Percentiles rank a stretch among this genome's conserved stretches.
Evolutionary conservation across 2,329 filamentous ascomycete species (phyloP).

Genomic region (Alternaria gaisen): DNA sequence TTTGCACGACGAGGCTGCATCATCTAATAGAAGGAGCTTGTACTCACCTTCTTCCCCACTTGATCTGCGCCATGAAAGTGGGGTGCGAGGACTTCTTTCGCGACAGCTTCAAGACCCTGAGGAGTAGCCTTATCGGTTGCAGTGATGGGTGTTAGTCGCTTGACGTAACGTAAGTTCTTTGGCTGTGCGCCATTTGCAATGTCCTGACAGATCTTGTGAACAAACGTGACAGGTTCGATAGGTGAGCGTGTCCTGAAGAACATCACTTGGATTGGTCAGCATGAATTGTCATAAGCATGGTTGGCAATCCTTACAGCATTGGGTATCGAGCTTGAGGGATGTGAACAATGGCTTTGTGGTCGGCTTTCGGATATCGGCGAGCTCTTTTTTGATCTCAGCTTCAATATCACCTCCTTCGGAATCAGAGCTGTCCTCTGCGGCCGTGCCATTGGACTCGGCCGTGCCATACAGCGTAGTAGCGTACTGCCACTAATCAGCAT

Average conservation of each 20-base stretch:
- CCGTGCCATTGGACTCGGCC: slow-evolving; percentile 49
- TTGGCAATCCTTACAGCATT: slow-evolving; percentile 58
- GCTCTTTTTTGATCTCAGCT: slow-evolving; percentile 73
- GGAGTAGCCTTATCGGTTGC: slow-evolving; percentile 72
- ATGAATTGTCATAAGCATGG: not conserved
- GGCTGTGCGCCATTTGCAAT: slow-evolving; percentile 60
- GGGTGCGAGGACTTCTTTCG: slow-evolving; percentile 67
- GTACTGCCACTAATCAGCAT: slow-evolving; percentile 66
- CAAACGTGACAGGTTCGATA: slow-evolving; percentile 68
- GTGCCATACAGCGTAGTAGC: slow-evolving; percentile 64
- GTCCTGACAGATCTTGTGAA: slow-evolving; percentile 66
- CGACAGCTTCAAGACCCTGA: slow-evolving; percentile 72
- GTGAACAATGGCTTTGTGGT: slow-evolving; percentile 60
- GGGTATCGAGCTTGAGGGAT: slow-evolving; percentile 63
- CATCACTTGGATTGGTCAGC: slow-evolving; percentile 55
- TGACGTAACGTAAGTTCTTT: slow-evolving; percentile 66
- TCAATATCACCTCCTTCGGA: slow-evolving; percentile 69
- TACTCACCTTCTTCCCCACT: slow-evolving; percentile 61
- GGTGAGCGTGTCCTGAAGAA: slow-evolving; percentile 67
- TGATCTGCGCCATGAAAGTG: slow-evolving; percentile 67
- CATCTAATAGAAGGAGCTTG: slow-evolving; percentile 14
- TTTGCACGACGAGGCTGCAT: slow-evolving; percentile 16
- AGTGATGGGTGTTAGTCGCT: slow-evolving; percentile 68
- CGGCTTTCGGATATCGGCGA: slow-evolving; percentile 68
- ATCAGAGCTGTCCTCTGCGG: slow-evolving; percentile 51